Evolutionary conservation across 371 early-diverging fungal species (phyloP), one percentile per base, ranked within the genome.

Genomic region (Saksenaea oblongispora): DNA sequence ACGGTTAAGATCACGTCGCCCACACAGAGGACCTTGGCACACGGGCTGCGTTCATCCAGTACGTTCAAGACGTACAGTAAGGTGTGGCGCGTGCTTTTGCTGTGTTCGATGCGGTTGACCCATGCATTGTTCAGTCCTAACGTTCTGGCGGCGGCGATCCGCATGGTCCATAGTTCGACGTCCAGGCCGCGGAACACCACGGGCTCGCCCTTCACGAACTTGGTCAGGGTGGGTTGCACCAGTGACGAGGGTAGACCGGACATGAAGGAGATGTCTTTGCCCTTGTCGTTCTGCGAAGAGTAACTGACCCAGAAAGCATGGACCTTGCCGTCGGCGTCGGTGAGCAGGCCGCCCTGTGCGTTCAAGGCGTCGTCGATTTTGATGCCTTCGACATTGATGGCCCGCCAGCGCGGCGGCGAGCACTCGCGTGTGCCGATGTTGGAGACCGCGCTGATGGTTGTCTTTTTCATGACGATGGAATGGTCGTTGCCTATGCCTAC

Each of bases 1-100:
- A 93, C 75, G 36, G 88, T 85, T n/a, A 96, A 75, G n/a, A 97
- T 80, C 27, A 96, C 74, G 69, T 97, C 98, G 34, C 95, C 92
- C 0, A 92, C 93, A 64, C 87, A 77, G 59, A 91, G 68, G 5
- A 87, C 78, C 62, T 75, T 72, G 24, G 88, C 81, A 0, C 88
- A 86, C 2, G 82, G 80, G 7, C 83, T 80, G 11, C 75, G 74
- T 34, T 78, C 69, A 27, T 84, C 82, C 61, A 88, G 66, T 24
- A 86, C 74, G 17, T 87, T 86, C 22, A 91, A 74, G 11, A 90
- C 87, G 62, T 92, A 90, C 9, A 93, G 67, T 63, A 94, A 75
- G 22, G 88, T 87, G 27, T 87, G 84, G 31, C 85, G 75, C 18
- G 86, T 80, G 37, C 74, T 76, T 17, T 87, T 81, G 22, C 89